A percentile compares a stretch with the other conserved stretches of the same genome.
Evolutionary conservation across 2,329 filamentous ascomycete genomes (phyloP).

Genomic region (Aspergillus amoenus): DNA sequence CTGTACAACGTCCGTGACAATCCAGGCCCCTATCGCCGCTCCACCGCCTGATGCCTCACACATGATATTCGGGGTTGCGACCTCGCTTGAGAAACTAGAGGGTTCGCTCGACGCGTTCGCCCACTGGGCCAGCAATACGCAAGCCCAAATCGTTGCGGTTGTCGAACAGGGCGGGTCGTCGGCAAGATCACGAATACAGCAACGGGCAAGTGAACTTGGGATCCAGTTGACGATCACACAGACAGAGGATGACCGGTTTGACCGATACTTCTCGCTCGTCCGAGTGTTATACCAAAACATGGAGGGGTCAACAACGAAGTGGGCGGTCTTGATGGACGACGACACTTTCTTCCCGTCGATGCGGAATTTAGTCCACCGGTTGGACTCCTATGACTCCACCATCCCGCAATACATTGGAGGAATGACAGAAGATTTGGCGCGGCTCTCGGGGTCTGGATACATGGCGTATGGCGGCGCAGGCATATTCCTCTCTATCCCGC

Average conservation of each 20-base stretch:
- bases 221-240: conserved; percentile 40
- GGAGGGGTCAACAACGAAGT: conserved; percentile 42
- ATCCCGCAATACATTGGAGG: conserved; percentile 54
- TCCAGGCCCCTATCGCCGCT: conserved; percentile 16
- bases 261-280: conserved; percentile 56
- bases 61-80: conserved; percentile 55
- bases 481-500: conserved; percentile 53
- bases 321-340: conserved; percentile 58
- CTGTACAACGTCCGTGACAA: conserved; percentile 17
- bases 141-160: conserved; percentile 50
- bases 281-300: conserved; percentile 42
- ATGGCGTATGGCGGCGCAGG: conserved; percentile 61
- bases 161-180: conserved; percentile 36
- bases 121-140: conserved; percentile 53
- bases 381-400: conserved; percentile 47
- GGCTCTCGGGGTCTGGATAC: conserved; percentile 50
- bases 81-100: conserved; percentile 48
- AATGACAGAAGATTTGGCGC: conserved; percentile 53
- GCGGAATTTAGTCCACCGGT: conserved; percentile 44
- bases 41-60: conserved; percentile 40
- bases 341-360: conserved; percentile 61
- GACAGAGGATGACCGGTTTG: conserved; percentile 20
- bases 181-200: conserved; percentile 16
- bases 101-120: conserved; percentile 49
- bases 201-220: conserved; percentile 25